Evolutionary conservation across 2,329 filamentous ascomycete genomes (phyloP).

Genomic region (Calycina marina): DNA sequence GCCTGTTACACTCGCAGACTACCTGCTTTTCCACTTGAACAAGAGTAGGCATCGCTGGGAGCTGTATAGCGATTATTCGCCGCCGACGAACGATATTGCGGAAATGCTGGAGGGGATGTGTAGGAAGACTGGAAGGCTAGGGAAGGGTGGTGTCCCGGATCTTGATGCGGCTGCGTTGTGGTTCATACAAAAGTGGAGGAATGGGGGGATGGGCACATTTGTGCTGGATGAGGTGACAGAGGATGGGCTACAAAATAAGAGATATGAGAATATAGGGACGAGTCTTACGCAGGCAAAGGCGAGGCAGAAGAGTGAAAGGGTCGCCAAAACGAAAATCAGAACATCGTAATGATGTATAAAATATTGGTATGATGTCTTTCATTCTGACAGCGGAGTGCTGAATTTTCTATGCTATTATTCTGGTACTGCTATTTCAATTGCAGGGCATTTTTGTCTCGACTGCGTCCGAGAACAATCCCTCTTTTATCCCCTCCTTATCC

Average conservation of each 20-base stretch:
- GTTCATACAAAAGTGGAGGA: constrained; percentile 70
- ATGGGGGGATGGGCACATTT: constrained; percentile 61
- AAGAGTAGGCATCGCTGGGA: constrained; percentile 14
- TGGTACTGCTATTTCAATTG: too few relatives aligned
- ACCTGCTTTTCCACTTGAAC: constrained; percentile 78
- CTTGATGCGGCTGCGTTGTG: constrained; percentile 61
- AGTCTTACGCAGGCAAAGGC: constrained; percentile 59
- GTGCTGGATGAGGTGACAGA: constrained; percentile 62
- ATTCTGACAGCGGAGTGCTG: too few relatives aligned
- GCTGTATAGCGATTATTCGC: constrained; percentile 33
- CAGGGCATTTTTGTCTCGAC: too few relatives aligned
- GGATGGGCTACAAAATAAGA: constrained; percentile 38
- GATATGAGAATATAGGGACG: constrained; percentile 31
- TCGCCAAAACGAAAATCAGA: constrained; percentile 24
- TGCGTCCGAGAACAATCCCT: too few relatives aligned
- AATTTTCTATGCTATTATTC: too few relatives aligned
- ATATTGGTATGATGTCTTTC: background rate
- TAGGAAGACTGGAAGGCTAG: constrained; percentile 58
- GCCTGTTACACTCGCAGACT: constrained; percentile 69
- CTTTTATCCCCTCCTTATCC: too few relatives aligned
- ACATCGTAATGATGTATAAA: constrained; percentile 4
- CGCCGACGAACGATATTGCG: constrained; percentile 73
- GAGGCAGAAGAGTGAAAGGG: constrained; percentile 43
- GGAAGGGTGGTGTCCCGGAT: constrained; percentile 57
- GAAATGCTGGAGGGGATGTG: constrained; percentile 60